Base-by-base conservation (phyloP, 768 basidiomycete genomes). In the Mycena crocata region DNA sequence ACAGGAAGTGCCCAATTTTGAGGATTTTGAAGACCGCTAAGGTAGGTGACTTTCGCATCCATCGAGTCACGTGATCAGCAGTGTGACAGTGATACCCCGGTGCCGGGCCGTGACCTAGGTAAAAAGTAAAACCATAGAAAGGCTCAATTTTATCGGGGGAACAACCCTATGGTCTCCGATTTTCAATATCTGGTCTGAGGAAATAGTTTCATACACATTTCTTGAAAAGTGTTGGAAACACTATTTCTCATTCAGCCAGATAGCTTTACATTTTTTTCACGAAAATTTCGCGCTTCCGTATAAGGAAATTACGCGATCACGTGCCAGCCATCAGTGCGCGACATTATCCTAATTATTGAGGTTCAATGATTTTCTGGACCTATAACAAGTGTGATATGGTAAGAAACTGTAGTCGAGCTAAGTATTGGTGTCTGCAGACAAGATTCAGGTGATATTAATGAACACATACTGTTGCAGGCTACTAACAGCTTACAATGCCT, bases 131-230 rank as follows among this genome's bases (percentile, higher is more conserved):
- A 57, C 55, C 55, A 57, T 39, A 40, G 39, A 55, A 55, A 40
- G 19, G 4, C 21, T 40, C 39, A 28, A 3, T 55, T 42, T 39
- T 6, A 23, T 3, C 24, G 2, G 3, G 23, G 55, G 55, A 57
- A 32, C 55, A 57, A 57, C 32, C 40, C 55, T 44, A 30, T 57
- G 55, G 40, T 57, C 13, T 23, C 40, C 42, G 30, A 57, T 57
- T 57, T 23, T n/a, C 21, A 31, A 32, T 57, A 57, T 10, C 12
- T 57, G n/a, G 55, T 13, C 30, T 44, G 24, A 55, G 30, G 26
- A 30, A 55, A 55, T 19, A 19, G 52, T 40, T 55, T 55, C 40
- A 26, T 8, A 44, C 40, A 1, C 13, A 42, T 57, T 44, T 57
- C 44, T 57, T 12, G 12, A 44, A 57, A 57, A 57, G 40, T 44